Conservation (phyloP, 345 rosid species). For the Salix dunnii region DNA sequence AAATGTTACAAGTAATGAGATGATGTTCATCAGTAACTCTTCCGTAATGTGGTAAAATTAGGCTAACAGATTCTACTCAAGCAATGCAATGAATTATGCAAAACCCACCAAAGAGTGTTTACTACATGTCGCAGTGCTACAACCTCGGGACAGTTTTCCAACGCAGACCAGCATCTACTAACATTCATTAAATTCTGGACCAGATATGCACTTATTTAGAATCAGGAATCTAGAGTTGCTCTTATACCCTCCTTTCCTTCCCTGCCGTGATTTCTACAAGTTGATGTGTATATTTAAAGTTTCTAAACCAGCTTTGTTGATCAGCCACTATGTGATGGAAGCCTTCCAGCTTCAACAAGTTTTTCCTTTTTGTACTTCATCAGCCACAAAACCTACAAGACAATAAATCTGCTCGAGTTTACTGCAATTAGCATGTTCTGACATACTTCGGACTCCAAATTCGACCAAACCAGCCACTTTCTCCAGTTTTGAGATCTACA, state of each 20-base stretch:
- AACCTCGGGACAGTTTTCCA: neutral
- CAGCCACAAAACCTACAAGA: neutral
- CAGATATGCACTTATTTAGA: neutral
- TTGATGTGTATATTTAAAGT: neutral
- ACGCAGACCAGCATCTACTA: neutral
- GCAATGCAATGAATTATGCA: too few species aligned
- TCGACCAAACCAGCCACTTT: slow-evolving; percentile 41
- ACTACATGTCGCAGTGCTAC: too few species aligned
- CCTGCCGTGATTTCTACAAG: neutral
- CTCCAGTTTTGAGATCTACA: slow-evolving; percentile 34
- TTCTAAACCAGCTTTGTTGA: neutral
- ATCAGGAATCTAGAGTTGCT: neutral
- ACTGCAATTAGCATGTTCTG: slow-evolving; percentile 38
- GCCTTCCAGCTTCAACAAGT: neutral
- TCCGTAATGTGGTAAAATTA: too few species aligned
- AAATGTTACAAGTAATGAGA: too few species aligned
- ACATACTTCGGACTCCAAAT: slow-evolving; percentile 45
- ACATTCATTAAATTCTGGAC: neutral
- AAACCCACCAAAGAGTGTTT: neutral
- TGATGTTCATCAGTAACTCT: too few species aligned
- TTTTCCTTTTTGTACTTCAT: neutral
- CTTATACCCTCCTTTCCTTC: too few species aligned
- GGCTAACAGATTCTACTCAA: neutral
- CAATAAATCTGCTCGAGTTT: neutral
- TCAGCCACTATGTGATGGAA: neutral